phyloP scores from a whole-genome alignment of 2,329 filamentous ascomycete species.

The Sporothrix brunneoviolacea region DNA sequence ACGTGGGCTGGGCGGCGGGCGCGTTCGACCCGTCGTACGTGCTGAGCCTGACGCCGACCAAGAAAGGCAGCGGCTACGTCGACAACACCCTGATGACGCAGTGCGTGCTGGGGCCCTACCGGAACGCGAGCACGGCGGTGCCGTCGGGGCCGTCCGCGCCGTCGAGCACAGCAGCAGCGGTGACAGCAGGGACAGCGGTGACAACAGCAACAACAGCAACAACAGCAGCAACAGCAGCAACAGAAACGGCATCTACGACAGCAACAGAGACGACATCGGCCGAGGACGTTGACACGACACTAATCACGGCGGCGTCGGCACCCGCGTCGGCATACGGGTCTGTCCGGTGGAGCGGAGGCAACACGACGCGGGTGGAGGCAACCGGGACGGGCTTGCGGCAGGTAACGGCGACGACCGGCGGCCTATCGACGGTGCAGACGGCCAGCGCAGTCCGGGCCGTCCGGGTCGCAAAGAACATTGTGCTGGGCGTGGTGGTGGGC shows the following conservation, averaged over 20 bases:
- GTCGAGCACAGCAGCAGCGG: not conserved
- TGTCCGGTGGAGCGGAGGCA: no score
- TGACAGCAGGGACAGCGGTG: no score
- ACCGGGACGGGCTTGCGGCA: no score
- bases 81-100: slow-evolving; percentile 18
- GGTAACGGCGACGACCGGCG: no score
- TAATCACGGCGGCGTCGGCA: no score
- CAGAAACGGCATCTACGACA: no score
- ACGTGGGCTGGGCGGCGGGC: slow-evolving; percentile 25
- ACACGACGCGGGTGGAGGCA: no score
- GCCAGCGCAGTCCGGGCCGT: not conserved
- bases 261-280: no score
- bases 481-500: not conserved
- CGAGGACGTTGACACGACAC: no score
- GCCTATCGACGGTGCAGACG: not conserved
- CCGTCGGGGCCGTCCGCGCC: not conserved
- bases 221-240: no score
- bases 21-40: slow-evolving; percentile 23
- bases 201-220: no score
- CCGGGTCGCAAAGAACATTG: not conserved
- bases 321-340: no score
- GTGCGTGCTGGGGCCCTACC: slow-evolving; percentile 18
- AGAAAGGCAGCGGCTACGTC: slow-evolving; percentile 7
- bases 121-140: not conserved
- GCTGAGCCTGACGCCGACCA: slow-evolving; percentile 24